Conservation (phyloP, 2,329 filamentous ascomycete species). For the Fusarium sp. region DNA sequence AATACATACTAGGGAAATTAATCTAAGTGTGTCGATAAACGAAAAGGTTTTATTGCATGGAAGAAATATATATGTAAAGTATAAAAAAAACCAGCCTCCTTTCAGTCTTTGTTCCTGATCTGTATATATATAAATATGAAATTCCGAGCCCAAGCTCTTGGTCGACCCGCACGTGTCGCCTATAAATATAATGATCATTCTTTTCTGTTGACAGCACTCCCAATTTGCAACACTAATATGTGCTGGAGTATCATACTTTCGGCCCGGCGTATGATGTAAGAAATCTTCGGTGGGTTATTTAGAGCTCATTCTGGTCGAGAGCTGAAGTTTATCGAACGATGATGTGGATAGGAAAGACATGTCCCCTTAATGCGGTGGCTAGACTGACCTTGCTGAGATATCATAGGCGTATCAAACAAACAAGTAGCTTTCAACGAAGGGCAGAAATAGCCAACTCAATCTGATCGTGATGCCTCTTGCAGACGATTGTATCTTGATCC, state of each 20-base stretch:
- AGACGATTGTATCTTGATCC: not conserved
- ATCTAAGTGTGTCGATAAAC: not conserved
- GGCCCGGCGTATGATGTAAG: not conserved
- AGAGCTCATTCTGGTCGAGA: too few species aligned
- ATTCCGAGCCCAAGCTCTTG: not conserved
- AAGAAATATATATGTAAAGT: too few species aligned
- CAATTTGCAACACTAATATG: fast-evolving
- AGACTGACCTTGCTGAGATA: not conserved
- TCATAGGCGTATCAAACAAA: not conserved
- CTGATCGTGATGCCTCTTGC: not conserved
- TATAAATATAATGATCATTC: not conserved
- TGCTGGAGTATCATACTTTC: not conserved
- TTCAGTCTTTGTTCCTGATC: not conserved
- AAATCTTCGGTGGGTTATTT: not conserved
- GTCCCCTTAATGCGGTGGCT: too few species aligned
- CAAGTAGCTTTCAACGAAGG: not conserved
- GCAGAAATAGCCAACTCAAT: not conserved
- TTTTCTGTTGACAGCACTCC: not conserved
- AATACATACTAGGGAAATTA: not conserved
- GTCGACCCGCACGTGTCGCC: too few species aligned
- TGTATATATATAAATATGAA: not conserved
- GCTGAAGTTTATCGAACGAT: too few species aligned
- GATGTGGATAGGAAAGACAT: too few species aligned
- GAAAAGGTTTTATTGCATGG: not conserved
- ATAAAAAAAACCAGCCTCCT: not conserved